Conservation (phyloP, 2,329 filamentous ascomycete species). For the Ophiosphaerella korrae region DNA sequence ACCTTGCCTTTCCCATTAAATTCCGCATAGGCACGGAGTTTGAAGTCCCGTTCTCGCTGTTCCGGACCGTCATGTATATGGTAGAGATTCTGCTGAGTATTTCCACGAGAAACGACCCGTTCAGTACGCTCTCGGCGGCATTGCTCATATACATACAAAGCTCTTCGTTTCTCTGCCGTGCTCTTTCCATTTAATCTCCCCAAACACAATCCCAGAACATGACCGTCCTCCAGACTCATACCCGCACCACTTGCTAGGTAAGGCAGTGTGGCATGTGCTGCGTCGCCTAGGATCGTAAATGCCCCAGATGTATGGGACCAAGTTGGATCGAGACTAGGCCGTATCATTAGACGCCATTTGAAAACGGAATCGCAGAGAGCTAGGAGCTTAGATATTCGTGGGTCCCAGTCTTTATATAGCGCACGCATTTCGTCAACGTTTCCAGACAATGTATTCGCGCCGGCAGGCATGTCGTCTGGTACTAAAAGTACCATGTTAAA, state of each 20-base stretch:
- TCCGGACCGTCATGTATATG: conserved; percentile 64
- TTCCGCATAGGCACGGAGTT: conserved; percentile 31
- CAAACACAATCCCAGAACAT: conserved; percentile 62
- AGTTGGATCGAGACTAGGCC: conserved; percentile 56
- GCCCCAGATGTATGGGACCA: conserved; percentile 63
- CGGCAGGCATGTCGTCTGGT: conserved; percentile 56
- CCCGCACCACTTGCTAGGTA: conserved; percentile 65
- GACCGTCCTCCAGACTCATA: conserved; percentile 66
- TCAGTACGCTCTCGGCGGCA: conserved; percentile 65
- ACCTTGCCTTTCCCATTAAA: conserved; percentile 37
- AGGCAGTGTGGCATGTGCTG: conserved; percentile 67
- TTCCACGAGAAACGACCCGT: conserved; percentile 64
- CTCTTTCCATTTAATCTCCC: conserved; percentile 51
- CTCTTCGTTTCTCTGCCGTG: conserved; percentile 45
- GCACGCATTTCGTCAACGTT: conserved; percentile 61
- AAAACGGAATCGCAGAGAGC: conserved; percentile 62
- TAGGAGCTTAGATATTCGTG: conserved; percentile 59
- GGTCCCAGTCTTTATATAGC: conserved; percentile 64
- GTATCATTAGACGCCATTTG: conserved; percentile 66
- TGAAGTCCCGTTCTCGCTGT: conserved; percentile 59
- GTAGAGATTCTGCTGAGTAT: conserved; percentile 66
- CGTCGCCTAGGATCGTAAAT: conserved; percentile 67
- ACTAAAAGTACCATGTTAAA: conserved; percentile 60
- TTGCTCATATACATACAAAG: conserved; percentile 58
- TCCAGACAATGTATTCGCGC: conserved; percentile 53